Percentiles rank a stretch among this genome's conserved stretches.
phyloP scores from a whole-genome alignment of 257 asterid species.

The Przewalskia tangutica region DNA sequence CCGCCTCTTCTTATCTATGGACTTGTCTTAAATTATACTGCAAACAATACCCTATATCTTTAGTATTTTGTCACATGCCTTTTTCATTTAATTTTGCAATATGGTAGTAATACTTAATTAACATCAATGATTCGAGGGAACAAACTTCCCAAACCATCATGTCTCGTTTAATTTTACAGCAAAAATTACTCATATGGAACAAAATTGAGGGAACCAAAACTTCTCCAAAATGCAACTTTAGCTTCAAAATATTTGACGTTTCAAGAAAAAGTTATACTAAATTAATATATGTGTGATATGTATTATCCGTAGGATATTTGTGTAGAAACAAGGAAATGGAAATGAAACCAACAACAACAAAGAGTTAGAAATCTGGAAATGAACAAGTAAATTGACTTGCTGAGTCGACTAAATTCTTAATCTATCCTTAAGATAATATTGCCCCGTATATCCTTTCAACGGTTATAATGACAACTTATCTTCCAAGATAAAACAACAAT shows the following conservation, averaged over 20 bases:
- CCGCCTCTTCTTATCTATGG: not conserved
- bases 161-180: not conserved
- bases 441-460: too few species aligned
- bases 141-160: not conserved
- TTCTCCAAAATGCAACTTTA: not conserved
- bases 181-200: not conserved
- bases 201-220: not conserved
- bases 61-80: not conserved
- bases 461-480: too few species aligned
- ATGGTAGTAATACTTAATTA: not conserved
- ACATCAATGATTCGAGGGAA: not conserved
- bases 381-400: too few species aligned
- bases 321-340: too few species aligned
- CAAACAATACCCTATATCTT: not conserved
- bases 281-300: too few species aligned
- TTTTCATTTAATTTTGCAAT: not conserved
- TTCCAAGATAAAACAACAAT: too few species aligned
- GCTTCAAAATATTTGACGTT: not conserved
- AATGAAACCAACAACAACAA: too few species aligned
- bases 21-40: not conserved
- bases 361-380: too few species aligned
- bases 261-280: too few species aligned
- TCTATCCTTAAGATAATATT: too few species aligned
- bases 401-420: too few species aligned
- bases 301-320: too few species aligned